Conservation (phyloP, 805 yeast species). For the Candida alai region DNA sequence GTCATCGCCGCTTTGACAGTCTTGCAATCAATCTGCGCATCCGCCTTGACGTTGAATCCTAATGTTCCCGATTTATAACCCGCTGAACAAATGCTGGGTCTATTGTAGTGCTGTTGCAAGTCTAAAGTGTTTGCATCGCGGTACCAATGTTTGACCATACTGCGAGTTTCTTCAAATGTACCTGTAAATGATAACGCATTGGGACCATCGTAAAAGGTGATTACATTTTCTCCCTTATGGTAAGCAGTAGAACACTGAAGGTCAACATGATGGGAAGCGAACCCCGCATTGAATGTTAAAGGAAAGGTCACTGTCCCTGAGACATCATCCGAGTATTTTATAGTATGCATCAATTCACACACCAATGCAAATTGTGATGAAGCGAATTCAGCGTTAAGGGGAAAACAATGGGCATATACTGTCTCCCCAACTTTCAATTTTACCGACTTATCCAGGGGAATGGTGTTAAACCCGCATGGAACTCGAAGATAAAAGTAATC, state of each 20-base stretch:
- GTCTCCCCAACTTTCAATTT: conserved; percentile 11
- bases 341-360: conserved; percentile 15
- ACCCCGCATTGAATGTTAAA: conserved; percentile 20
- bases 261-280: conserved; percentile 10
- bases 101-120: conserved; percentile 10
- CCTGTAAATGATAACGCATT: conserved; percentile 11
- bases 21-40: conserved; percentile 14
- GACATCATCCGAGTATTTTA: conserved; percentile 11
- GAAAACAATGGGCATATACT: conserved; percentile 20
- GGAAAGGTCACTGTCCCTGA: conserved; percentile 20
- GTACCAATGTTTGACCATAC: neutral
- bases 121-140: conserved; percentile 9
- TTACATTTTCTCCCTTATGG: conserved; percentile 12
- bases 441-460: conserved; percentile 10
- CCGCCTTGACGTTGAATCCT: conserved; percentile 14
- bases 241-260: conserved; percentile 11
- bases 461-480: conserved; percentile 24
- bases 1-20: conserved; percentile 13
- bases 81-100: conserved; percentile 14
- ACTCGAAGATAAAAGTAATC: conserved; percentile 24
- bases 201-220: conserved; percentile 16
- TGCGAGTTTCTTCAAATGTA: conserved; percentile 8
- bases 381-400: conserved; percentile 14
- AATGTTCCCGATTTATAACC: conserved; percentile 21
- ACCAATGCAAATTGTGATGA: conserved; percentile 13